Conservation (phyloP, 768 basidiomycete species). For the Boletus vermiculosoides region DNA sequence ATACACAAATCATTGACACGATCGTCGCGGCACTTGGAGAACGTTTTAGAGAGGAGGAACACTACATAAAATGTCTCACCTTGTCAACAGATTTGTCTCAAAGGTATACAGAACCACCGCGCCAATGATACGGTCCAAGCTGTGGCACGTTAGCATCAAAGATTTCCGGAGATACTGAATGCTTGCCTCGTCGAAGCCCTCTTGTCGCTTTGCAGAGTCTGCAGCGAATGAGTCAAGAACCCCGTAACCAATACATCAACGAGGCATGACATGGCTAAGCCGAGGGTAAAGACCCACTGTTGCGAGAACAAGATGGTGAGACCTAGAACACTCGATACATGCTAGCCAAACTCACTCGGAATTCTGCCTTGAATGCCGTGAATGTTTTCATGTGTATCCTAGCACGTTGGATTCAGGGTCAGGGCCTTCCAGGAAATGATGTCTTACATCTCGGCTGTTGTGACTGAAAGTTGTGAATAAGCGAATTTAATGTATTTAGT, state of each 20-base stretch:
- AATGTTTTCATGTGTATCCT: conserved; percentile 31
- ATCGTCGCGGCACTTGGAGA: conserved; percentile 39
- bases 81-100: conserved; percentile 52
- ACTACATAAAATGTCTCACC: conserved; percentile 25
- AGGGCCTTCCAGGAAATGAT: background rate
- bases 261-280: conserved; percentile 47
- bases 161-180: background rate
- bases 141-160: conserved; percentile 11
- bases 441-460: conserved; percentile 33
- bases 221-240: conserved; percentile 44
- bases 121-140: conserved; percentile 49
- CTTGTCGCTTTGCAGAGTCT: conserved; percentile 38
- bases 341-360: conserved; percentile 14
- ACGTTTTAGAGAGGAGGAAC: background rate
- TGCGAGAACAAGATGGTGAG: background rate
- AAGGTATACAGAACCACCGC: conserved; percentile 50
- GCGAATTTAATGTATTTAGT: conserved; percentile 9
- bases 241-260: conserved; percentile 51
- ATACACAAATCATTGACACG: conserved; percentile 43
- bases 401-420: background rate
- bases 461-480: conserved; percentile 22
- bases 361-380: conserved; percentile 22
- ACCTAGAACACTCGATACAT: background rate
- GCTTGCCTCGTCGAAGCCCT: conserved; percentile 40
- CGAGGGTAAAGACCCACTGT: conserved; percentile 53